A percentile compares a stretch with the other conserved stretches of the same genome.
These are phyloP conservation scores for Clonostachys rosea DNA, from an alignment of 2,329 filamentous ascomycete genomes.

Conservation along the genomic window DNA sequence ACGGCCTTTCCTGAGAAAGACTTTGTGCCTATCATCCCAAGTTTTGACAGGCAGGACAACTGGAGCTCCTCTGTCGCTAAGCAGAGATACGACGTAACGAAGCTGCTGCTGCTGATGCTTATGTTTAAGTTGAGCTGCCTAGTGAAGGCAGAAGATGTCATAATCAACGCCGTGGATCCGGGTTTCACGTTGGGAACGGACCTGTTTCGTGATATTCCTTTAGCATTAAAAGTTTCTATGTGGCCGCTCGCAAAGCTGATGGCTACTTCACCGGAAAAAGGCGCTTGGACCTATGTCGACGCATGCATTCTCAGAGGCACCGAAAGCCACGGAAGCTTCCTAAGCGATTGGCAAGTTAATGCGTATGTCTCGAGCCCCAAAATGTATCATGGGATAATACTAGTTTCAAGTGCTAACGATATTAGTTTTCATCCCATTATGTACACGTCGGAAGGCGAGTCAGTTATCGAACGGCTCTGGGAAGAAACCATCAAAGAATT, in stretches of 20 bases:
- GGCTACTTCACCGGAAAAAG: slow-evolving; percentile 16
- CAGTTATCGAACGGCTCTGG: slow-evolving; percentile 30
- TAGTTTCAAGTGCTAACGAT: neutral
- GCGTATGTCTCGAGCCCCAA: slow-evolving; percentile 26
- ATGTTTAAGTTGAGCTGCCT: slow-evolving; percentile 29
- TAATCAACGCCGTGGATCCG: slow-evolving; percentile 28
- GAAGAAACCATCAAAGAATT: slow-evolving; percentile 27
- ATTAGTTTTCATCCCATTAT: slow-evolving; percentile 18
- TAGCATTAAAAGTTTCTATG: neutral
- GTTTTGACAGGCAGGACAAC: slow-evolving; percentile 17
- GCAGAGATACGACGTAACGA: slow-evolving; percentile 19
- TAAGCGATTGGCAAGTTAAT: slow-evolving; percentile 40
- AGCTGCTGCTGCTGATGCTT: slow-evolving; percentile 24
- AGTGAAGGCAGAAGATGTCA: slow-evolving; percentile 21
- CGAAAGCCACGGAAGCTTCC: slow-evolving; percentile 45
- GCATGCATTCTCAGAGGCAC: slow-evolving; percentile 36
- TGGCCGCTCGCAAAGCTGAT: slow-evolving; percentile 12
- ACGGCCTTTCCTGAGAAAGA: slow-evolving; percentile 15
- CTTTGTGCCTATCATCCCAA: slow-evolving; percentile 13
- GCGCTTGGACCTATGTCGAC: slow-evolving; percentile 41
- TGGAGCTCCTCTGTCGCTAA: slow-evolving; percentile 10
- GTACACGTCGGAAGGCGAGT: slow-evolving; percentile 25
- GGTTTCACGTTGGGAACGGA: slow-evolving; percentile 17
- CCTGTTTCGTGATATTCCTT: slow-evolving; percentile 7
- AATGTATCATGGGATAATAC: slow-evolving; percentile 1